Percentiles rank a stretch among this genome's conserved stretches.
phyloP scores from a whole-genome alignment of 2,329 filamentous ascomycete genomes.

The Akanthomyces uredinophilus region DNA sequence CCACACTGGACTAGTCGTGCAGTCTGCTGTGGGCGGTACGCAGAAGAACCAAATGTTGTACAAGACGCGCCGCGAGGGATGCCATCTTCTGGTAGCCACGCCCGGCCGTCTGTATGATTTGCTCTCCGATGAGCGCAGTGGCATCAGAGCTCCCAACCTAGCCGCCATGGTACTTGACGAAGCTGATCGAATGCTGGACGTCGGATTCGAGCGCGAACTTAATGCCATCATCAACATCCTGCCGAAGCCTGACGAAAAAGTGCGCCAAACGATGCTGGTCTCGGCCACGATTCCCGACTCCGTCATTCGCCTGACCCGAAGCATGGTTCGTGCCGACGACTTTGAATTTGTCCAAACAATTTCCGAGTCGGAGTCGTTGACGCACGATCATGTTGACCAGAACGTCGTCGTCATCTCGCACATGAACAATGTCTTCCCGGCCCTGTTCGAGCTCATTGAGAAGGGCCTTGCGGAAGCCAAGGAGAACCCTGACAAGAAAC shows the following conservation, averaged over 20 bases:
- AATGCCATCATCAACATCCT: constrained; percentile 55
- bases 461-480: constrained; percentile 47
- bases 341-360: constrained; percentile 94
- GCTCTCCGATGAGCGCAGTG: constrained; percentile 58
- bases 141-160: constrained; percentile 71
- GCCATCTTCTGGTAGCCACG: constrained; percentile 85
- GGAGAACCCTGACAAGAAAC: constrained; percentile 38
- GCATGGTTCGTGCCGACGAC: constrained; percentile 68
- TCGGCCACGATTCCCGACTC: constrained; percentile 86
- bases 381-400: constrained; percentile 81
- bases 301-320: constrained; percentile 73
- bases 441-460: constrained; percentile 69
- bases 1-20: constrained; percentile 61
- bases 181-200: constrained; percentile 97
- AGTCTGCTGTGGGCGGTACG: constrained; percentile 88
- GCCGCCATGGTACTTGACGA: constrained; percentile 93
- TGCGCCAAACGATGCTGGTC: constrained; percentile 89
- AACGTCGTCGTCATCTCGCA: constrained; percentile 61
- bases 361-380: constrained; percentile 71
- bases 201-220: constrained; percentile 70
- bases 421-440: constrained; percentile 71
- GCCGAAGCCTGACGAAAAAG: constrained; percentile 56
- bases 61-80: constrained; percentile 67
- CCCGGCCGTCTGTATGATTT: constrained; percentile 84
- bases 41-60: constrained; percentile 64